Evolutionary conservation across 2,329 filamentous ascomycete species (phyloP).

Genomic region (Xenosphaeropsis pyriputrescens): DNA sequence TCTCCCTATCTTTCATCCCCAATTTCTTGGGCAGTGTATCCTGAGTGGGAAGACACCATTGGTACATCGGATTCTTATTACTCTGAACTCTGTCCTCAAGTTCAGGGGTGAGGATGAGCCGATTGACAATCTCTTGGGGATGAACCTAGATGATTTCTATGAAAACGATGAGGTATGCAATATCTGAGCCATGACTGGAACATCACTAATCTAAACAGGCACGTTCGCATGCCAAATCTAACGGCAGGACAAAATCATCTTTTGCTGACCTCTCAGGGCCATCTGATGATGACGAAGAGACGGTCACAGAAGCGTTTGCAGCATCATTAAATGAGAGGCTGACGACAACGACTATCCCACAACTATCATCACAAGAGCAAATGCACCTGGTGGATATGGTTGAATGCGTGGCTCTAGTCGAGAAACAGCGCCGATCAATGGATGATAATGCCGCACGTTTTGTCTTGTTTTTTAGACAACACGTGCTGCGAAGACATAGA

Average conservation of each 20-base stretch:
- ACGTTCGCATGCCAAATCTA: slow-evolving; percentile 6
- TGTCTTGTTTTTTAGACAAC: slow-evolving; percentile 75
- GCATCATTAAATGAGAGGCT: slow-evolving; percentile 60
- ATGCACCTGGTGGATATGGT: slow-evolving; percentile 74
- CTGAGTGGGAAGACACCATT: slow-evolving; percentile 60
- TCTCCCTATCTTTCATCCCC: slow-evolving; percentile 81
- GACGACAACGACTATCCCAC: slow-evolving; percentile 58
- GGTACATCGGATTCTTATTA: slow-evolving; percentile 59
- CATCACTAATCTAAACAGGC: slow-evolving; percentile 7
- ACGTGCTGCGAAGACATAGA: slow-evolving; percentile 54
- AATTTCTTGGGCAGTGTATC: slow-evolving; percentile 78
- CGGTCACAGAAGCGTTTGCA: slow-evolving; percentile 59
- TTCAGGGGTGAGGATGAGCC: slow-evolving; percentile 71
- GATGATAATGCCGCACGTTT: slow-evolving; percentile 83
- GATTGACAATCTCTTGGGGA: slow-evolving; percentile 64
- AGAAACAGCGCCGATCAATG: slow-evolving; percentile 76
- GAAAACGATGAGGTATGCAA: slow-evolving; percentile 14
- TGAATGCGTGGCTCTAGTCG: slow-evolving; percentile 71
- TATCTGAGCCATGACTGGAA: slow-evolving; percentile 1
- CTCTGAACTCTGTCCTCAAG: slow-evolving; percentile 62
- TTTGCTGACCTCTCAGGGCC: slow-evolving; percentile 30
- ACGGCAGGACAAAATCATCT: slow-evolving; percentile 20
- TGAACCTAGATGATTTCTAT: slow-evolving; percentile 47
- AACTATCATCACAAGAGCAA: slow-evolving; percentile 74
- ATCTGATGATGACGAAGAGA: slow-evolving; percentile 34